Evolutionary conservation across 306 rosid genomes (phyloP).

Genomic region (Vicia villosa): DNA sequence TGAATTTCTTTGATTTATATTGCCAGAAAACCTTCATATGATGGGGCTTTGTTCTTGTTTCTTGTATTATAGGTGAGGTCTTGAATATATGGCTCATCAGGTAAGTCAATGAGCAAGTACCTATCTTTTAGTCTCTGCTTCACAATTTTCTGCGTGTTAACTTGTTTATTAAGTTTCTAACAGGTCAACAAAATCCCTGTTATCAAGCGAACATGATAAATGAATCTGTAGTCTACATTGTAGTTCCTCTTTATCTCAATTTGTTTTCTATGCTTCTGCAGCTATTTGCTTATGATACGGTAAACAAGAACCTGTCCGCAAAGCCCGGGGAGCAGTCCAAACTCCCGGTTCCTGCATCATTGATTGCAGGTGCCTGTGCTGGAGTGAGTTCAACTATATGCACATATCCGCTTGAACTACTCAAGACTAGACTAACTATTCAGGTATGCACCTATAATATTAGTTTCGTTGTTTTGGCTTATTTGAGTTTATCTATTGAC

Average conservation of each 20-base stretch:
- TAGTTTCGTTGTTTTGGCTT: background rate
- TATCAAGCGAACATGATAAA: constrained; percentile 6
- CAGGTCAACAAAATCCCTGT: background rate
- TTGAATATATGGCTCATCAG: constrained; percentile 20
- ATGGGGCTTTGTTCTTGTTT: constrained; percentile 25
- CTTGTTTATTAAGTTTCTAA: constrained; percentile 5
- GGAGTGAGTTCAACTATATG: constrained; percentile 91
- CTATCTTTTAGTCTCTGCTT: constrained; percentile 13
- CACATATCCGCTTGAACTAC: constrained; percentile 90
- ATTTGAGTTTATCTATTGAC: background rate
- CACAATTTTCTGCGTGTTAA: constrained; percentile 8
- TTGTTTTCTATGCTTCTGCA: constrained; percentile 48
- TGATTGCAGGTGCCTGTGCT: constrained; percentile 97
- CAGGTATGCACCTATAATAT: constrained; percentile 57
- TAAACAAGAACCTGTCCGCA: constrained; percentile 74
- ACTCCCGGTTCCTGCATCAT: constrained; percentile 79
- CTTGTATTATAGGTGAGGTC: constrained; percentile 29
- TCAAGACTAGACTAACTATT: constrained; percentile 90
- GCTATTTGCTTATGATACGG: constrained; percentile 94
- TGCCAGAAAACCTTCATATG: constrained; percentile 18
- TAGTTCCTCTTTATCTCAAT: constrained; percentile 34
- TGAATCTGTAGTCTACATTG: background rate
- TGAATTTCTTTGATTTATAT: background rate
- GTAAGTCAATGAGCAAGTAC: constrained; percentile 33
- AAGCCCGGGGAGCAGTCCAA: constrained; percentile 77